These are phyloP conservation scores for Bacterosira constricta DNA, from an alignment of 108 stramenopile species.

Conservation along the genomic window DNA sequence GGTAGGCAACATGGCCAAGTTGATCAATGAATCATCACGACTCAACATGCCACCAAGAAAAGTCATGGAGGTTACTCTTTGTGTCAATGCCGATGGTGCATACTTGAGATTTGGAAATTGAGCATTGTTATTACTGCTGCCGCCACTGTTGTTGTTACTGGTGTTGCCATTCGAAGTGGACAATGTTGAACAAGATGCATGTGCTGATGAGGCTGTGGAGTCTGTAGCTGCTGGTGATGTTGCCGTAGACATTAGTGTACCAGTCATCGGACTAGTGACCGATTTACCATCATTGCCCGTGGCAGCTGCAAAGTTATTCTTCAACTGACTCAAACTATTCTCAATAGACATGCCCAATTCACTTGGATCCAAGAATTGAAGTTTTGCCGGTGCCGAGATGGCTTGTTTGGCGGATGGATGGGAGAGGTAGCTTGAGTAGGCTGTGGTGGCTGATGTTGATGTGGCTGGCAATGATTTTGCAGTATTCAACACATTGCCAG, in stretches of 20 bases:
- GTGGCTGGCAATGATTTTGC: constrained; percentile 1
- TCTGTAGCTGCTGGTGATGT: too few relatives aligned
- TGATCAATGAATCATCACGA: constrained; percentile 71
- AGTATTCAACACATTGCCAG: too few relatives aligned
- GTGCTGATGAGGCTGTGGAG: too few relatives aligned
- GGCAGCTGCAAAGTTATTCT: constrained; percentile 51
- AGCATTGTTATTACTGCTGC: too few relatives aligned
- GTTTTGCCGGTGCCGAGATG: constrained; percentile 14
- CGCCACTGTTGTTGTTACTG: not conserved
- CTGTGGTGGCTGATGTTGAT: constrained; percentile 1
- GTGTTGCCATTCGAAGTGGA: too few relatives aligned
- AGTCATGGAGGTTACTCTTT: constrained; percentile 1
- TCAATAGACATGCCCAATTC: constrained; percentile 59
- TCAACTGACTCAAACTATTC: constrained; percentile 58
- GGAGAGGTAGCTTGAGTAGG: constrained; percentile 13
- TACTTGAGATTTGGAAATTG: too few relatives aligned
- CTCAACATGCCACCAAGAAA: constrained; percentile 65
- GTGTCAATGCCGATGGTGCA: not conserved
- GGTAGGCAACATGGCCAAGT: constrained; percentile 72
- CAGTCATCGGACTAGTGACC: too few relatives aligned
- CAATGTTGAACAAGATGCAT: too few relatives aligned
- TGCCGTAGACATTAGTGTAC: too few relatives aligned
- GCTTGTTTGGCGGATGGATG: constrained; percentile 27
- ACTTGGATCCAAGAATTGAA: constrained; percentile 43
- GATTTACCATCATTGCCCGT: not conserved